phyloP scores from a whole-genome alignment of 108 stramenopile species.

The Parietichytrium sp. region DNA sequence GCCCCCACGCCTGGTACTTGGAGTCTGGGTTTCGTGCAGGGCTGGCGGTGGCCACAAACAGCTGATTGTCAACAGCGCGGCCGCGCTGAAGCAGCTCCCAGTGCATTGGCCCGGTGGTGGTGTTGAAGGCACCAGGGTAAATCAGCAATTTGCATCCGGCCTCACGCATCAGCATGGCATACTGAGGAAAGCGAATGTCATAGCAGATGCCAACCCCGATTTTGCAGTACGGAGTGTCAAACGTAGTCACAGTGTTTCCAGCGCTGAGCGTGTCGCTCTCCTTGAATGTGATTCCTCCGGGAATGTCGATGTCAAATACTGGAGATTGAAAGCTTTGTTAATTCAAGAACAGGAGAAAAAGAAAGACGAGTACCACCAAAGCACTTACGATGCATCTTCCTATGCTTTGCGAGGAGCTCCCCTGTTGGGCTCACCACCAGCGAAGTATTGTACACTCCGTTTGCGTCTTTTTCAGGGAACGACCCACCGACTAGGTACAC shows the following conservation, averaged over 20 bases:
- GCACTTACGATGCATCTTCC: constrained; percentile 33
- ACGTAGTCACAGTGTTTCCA: constrained; percentile 70
- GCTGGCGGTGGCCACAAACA: constrained; percentile 86
- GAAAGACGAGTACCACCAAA: no score
- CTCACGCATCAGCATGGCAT: constrained; percentile 78
- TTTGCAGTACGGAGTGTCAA: constrained; percentile 75
- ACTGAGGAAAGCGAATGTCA: constrained; percentile 98
- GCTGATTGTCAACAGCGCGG: constrained; percentile 93
- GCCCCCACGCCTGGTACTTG: constrained; percentile 98
- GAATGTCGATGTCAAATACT: constrained; percentile 99
- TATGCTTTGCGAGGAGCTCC: constrained; percentile 78
- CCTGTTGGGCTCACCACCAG: constrained; percentile 65
- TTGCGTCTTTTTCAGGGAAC: constrained; percentile 75
- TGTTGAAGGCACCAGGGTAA: constrained; percentile 98
- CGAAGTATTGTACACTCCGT: constrained; percentile 48
- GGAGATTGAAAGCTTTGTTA: constrained; percentile 51
- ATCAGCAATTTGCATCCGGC: constrained; percentile 74
- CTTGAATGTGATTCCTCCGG: constrained; percentile 90
- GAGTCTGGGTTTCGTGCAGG: constrained; percentile 83
- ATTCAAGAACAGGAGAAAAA: not conserved
- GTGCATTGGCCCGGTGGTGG: constrained; percentile 95
- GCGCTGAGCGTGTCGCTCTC: constrained; percentile 87
- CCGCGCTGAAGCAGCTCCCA: constrained; percentile 96
- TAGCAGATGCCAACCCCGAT: constrained; percentile 98
- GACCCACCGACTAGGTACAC: constrained; percentile 93